Evolutionary conservation across 2,329 filamentous ascomycete genomes (phyloP), one percentile per base, ranked within the genome.

Genomic region (Trichoderma sp.): DNA sequence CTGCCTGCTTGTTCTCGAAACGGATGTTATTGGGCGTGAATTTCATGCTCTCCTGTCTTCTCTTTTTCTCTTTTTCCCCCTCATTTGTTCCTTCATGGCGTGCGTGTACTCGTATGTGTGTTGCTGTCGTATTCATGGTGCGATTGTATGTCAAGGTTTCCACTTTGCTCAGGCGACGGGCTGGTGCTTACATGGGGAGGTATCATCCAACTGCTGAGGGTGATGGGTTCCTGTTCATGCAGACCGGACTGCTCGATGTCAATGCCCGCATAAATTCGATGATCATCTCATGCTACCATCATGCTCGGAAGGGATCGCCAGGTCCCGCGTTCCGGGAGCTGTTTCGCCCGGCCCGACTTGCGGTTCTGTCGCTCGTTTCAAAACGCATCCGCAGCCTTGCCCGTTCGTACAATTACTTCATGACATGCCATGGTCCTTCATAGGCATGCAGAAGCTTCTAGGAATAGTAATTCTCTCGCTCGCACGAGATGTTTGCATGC

Each of bases 121-220:
- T 28, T 7, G 39, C 19, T 55, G 50, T 34, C 45, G n/a, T 24
- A 54, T 45, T 26, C 1, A 54, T 63, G 39, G 48, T 55, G 48
- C 59, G 14, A 63, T 63, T 63, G 24, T 26, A 45, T 63, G 59
- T 63, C 59, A 63, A 63, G 26, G 34, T 54, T 54, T 63, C 59
- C 48, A 63, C 50, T 21, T 39, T 55, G 50, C 26, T 63, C 59
- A 63, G 50, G 50, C 59, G 24, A 63, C 59, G 43, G 17, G 21
- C 19, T 19, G 19, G 4, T n/a, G 26, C 19, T 7, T 30, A 52
- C 48, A 39, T 47, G 24, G 48, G 30, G 10, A 52, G 54, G 30
- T 17, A 62, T 63, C 59, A 44, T 3, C 41, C 28, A 63, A 45
- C 19, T 15, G 14, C 26, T 19, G 14, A 39, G 10, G 34, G 24